phyloP scores from a whole-genome alignment of 179 eudicot species.

The Silene coronaria region DNA sequence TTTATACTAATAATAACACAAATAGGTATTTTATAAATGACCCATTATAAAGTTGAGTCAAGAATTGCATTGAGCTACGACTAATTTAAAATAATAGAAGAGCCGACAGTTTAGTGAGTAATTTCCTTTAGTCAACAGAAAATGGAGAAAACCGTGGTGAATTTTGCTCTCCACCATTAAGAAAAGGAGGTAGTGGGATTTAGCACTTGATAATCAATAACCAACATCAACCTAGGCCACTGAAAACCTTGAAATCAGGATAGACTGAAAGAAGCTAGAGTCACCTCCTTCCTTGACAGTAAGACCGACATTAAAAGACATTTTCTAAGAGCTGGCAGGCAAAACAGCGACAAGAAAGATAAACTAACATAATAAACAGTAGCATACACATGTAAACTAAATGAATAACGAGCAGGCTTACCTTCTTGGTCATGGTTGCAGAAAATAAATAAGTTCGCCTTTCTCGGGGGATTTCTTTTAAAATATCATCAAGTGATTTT shows the following conservation, averaged over 20 bases:
- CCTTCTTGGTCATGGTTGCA: conserved; percentile 97
- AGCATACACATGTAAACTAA: background rate
- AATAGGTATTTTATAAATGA: background rate
- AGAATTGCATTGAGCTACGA: too few relatives aligned
- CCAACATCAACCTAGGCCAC: background rate
- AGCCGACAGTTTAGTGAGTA: too few relatives aligned
- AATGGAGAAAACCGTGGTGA: too few relatives aligned
- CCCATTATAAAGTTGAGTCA: too few relatives aligned
- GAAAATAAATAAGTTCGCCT: conserved; percentile 77
- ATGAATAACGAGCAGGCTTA: conserved; percentile 13
- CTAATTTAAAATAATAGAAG: too few relatives aligned
- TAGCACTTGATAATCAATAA: background rate
- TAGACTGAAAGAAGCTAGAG: too few relatives aligned
- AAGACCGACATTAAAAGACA: background rate
- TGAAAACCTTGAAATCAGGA: too few relatives aligned
- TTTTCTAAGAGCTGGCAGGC: background rate
- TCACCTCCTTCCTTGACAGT: background rate
- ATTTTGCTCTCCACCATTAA: too few relatives aligned
- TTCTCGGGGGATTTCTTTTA: conserved; percentile 66
- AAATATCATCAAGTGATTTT: conserved; percentile 68
- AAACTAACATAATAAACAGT: background rate
- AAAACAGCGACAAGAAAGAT: background rate
- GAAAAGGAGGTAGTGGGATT: too few relatives aligned
- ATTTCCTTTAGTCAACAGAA: too few relatives aligned
- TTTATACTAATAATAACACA: background rate